Conservation (phyloP, 2,329 filamentous ascomycete species). For the Monascus ruber region DNA sequence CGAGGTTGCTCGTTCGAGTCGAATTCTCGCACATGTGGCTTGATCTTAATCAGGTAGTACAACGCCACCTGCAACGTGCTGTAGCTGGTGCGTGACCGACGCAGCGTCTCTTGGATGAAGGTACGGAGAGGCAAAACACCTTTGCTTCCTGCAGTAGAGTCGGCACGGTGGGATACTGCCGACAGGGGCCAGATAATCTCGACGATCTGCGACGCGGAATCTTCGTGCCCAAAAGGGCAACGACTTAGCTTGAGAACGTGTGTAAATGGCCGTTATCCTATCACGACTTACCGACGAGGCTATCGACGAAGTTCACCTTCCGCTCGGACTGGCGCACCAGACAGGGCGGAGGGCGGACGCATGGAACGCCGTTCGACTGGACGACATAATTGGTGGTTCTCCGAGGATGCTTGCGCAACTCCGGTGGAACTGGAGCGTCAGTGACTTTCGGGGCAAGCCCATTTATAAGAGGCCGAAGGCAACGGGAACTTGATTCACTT, state of each 20-base stretch:
- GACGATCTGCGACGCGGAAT: constrained; percentile 94
- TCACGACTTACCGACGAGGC: constrained; percentile 75
- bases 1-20: constrained; percentile 76
- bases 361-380: constrained; percentile 33
- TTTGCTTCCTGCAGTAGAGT: constrained; percentile 53
- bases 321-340: constrained; percentile 80
- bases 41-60: constrained; percentile 92
- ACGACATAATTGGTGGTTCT: constrained; percentile 41
- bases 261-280: constrained; percentile 26
- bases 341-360: constrained; percentile 56
- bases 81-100: constrained; percentile 90
- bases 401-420: constrained; percentile 41
- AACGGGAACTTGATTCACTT: constrained; percentile 11
- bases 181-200: constrained; percentile 95
- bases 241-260: constrained; percentile 15
- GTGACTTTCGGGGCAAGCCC: constrained; percentile 16
- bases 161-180: constrained; percentile 63
- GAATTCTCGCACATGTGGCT: constrained; percentile 69
- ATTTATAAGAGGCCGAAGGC: constrained; percentile 16
- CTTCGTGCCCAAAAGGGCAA: constrained; percentile 38
- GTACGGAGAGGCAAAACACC: constrained; percentile 80
- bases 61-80: constrained; percentile 93
- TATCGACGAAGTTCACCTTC: constrained; percentile 92
- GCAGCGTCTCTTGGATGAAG: constrained; percentile 95
- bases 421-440: constrained; percentile 26